Evolutionary conservation across 306 rosid genomes (phyloP), one percentile per base, ranked within the genome.

Genomic region (Acacia crassicarpa): DNA sequence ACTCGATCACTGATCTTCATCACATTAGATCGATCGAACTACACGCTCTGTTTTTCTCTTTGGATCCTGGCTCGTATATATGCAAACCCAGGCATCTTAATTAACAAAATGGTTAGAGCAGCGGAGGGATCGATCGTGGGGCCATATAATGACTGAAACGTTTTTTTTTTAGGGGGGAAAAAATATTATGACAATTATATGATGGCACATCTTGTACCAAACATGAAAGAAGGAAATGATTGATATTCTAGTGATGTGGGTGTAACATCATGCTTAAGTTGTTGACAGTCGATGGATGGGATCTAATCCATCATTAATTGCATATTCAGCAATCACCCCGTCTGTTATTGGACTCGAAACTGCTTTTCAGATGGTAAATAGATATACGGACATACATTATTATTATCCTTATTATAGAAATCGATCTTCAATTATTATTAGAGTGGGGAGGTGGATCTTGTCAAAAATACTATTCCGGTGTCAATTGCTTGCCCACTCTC

Each of bases 121-220:
- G 58, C 16, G 20, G 51, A 12, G 15, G 53, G 17, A 58, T 56
- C 71, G 67, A 25, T 46, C 66, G 59, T 46, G 85, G 81, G 74
- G 17, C 81, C 12, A 20, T 54, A 62, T 71, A 16, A 14, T 76
- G 30, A 33, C 33, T 69, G 2, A 19, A 48, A 73, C 9, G 35
- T 0, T 10, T 44, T 44, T 44, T 44, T 5, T 5, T 5, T 1
- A 35, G n/a, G n/a, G n/a, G n/a, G n/a, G n/a, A n/a, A n/a, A n/a
- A n/a, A n/a, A n/a, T n/a, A n/a, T 4, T 25, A 67, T 59, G 46
- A 23, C 35, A 59, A 22, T 27, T n/a, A 16, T 19, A 40, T 54
- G 43, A 66, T 81, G 48, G 46, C 67, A 35, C 19, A 48, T n/a
- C 22, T 45, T 66, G 58, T 48, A 17, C 45, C 74, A 20, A 74